phyloP scores from a whole-genome alignment of 2,329 filamentous ascomycete species.

The Penicillium digitatum region DNA sequence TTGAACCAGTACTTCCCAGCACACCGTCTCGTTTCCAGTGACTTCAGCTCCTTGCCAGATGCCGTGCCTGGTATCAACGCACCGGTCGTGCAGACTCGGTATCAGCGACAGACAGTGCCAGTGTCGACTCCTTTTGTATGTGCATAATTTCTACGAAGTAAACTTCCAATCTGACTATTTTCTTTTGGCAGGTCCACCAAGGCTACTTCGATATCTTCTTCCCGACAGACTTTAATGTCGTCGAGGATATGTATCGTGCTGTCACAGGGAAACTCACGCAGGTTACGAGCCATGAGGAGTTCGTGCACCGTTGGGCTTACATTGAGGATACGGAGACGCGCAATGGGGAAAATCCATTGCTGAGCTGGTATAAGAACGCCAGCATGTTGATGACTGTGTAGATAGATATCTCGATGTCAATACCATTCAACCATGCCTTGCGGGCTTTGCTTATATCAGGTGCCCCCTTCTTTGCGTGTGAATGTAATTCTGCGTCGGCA shows the following conservation, averaged over 20 bases:
- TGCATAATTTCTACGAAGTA: slow-evolving; percentile 10
- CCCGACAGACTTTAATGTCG: slow-evolving; percentile 87
- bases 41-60: slow-evolving; percentile 84
- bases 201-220: slow-evolving; percentile 99
- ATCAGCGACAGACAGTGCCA: slow-evolving; percentile 78
- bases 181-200: slow-evolving; percentile 70
- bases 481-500: neutral
- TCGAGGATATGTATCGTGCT: slow-evolving; percentile 87
- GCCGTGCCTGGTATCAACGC: slow-evolving; percentile 80
- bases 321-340: slow-evolving; percentile 82
- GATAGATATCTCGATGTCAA: neutral
- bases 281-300: slow-evolving; percentile 82
- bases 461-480: too few relatives aligned
- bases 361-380: slow-evolving; percentile 94
- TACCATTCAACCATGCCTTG: neutral
- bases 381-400: slow-evolving; percentile 84
- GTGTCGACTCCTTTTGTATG: slow-evolving; percentile 85
- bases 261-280: slow-evolving; percentile 88
- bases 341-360: slow-evolving; percentile 87
- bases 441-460: neutral
- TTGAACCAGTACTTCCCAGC: slow-evolving; percentile 82
- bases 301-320: slow-evolving; percentile 84
- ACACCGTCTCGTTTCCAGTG: slow-evolving; percentile 81
- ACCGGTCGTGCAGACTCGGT: slow-evolving; percentile 94
- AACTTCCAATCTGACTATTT: slow-evolving; percentile 5